Base-by-base conservation (phyloP, 140 eudicot genomes). In the Anethum foeniculum region DNA sequence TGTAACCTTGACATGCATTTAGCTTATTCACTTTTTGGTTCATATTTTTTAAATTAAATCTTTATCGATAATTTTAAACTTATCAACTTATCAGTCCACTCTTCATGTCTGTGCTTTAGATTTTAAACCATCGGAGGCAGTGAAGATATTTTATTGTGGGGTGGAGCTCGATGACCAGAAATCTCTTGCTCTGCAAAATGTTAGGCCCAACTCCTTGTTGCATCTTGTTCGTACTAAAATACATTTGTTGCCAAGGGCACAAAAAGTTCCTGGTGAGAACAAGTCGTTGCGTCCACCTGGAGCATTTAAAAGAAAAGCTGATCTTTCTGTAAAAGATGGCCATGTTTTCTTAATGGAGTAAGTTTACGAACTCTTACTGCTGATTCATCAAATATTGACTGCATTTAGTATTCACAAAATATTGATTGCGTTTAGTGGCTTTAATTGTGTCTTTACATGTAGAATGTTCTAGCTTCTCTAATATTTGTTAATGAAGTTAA, bases 261-360 rank as follows among this genome's bases (percentile, higher is more conserved):
- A 92, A 87, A 92, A 89, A 84, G 91, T 92, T 85, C 99, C 99
- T 68, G 89, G 97, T 51, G 97, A 92, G 76, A 95, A 92, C 85
- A 95, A 92, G 87, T 92, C 99, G 47, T 83, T 90, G 84, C 97
- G 99, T 78, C 99, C 99, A 60, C 99, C 99, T 46, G 99, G 97
- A n/a, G 97, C 99, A 60, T 95, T 95, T 79, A 95, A 95, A 85
- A 92, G 93, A 87, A 95, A 92, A 87, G 91, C 99, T 46, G 99
- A 95, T 88, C 97, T 95, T 79, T 95, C 99, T 28, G 93, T 88
- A 19, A 92, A 86, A 91, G 99, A 95, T 82, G 99, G 99, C 62
- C 99, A 93, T 88, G 88, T 93, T 76, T 92, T 90, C 86, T 85
- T 95, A 23, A 90, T 91, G 97, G 99, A 95, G 99, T 92, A 90